Evolutionary conservation across 1,284 basidiomycete genomes (phyloP).

Genomic region (Baeospora myosura): DNA sequence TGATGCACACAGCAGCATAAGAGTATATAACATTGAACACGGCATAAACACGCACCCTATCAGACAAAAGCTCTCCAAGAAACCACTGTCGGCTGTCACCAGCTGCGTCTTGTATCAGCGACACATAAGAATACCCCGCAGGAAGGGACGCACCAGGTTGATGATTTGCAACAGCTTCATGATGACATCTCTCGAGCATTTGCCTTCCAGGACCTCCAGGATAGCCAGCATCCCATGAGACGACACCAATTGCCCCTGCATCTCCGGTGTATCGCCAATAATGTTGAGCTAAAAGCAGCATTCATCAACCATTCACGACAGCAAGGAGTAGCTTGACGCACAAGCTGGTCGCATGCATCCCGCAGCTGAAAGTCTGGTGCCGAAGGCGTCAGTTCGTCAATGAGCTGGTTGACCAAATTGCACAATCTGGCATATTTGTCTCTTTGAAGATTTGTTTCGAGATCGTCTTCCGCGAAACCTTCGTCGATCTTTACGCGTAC

Average conservation of each 20-base stretch:
- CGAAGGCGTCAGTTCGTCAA: slow-evolving; percentile 79
- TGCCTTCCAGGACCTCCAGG: slow-evolving; percentile 84
- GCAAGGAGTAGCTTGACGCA: slow-evolving; percentile 28
- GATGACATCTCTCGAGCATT: slow-evolving; percentile 76
- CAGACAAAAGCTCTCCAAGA: slow-evolving; percentile 91
- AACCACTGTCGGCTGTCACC: slow-evolving; percentile 77
- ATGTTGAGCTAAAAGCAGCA: slow-evolving; percentile 53
- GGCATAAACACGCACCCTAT: slow-evolving; percentile 57
- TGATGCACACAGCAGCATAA: too few relatives aligned
- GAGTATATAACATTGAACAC: slow-evolving; percentile 9
- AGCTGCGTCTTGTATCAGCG: slow-evolving; percentile 44
- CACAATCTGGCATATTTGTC: slow-evolving; percentile 87
- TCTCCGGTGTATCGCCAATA: slow-evolving; percentile 79
- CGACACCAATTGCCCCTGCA: slow-evolving; percentile 83
- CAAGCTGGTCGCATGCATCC: slow-evolving; percentile 83
- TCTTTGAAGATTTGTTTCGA: slow-evolving; percentile 83
- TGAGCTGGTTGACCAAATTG: slow-evolving; percentile 73
- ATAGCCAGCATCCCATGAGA: slow-evolving; percentile 94
- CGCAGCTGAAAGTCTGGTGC: slow-evolving; percentile 74
- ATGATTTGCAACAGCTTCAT: slow-evolving; percentile 83
- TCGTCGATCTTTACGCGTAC: slow-evolving; percentile 62
- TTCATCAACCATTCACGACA: not conserved
- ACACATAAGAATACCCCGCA: not conserved
- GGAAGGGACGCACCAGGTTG: slow-evolving; percentile 61
- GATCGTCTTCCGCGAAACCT: slow-evolving; percentile 80